Evolutionary conservation across 148 eudicot genomes (phyloP), one percentile per base, ranked within the genome.

Genomic region (Persicaria tinctoria): DNA sequence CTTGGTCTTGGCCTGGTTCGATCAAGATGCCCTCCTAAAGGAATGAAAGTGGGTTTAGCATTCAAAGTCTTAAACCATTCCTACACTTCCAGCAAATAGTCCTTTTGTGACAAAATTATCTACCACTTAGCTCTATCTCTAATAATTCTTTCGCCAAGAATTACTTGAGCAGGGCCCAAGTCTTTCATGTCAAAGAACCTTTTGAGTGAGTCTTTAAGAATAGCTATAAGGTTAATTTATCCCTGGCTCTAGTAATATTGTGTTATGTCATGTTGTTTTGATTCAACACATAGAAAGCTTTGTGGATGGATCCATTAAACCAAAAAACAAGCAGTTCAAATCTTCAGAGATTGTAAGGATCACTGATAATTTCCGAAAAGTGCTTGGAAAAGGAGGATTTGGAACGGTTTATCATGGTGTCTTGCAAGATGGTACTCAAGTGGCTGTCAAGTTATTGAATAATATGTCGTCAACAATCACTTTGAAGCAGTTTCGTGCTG

Each of bases 361-460:
- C 45, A 75, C 71, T 5, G 49, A 63, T 5, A 16, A 41, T 1
- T 75, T 75, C 12, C 9, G n/a, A 41, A 75, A 20, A 75, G 13
- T 49, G 49, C 70, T 75, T 3, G 71, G 77, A 14, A 75, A 56
- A n/a, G 77, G 77, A 44, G 77, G 70, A 12, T 59, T 59, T 17
- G 77, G 77, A 45, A 46, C 77, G 46, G 77, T 75, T 56, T 75
- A 75, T 71, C 23, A 60, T 23, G 88, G 88, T 51, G 18, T n/a
- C 53, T 51, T 83, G 23, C 12, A 45, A 73, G 81, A 79, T 73
- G 57, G 74, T 27, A 75, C 46, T 55, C 78, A 80, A 70, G 89
- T 86, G 51, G 89, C 89, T 8, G 89, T 86, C 66, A 86, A 86
- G 75, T 53, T 86, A 78, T 83, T 86, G 45, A 46, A 78, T 11